Percentiles rank a stretch among this genome's conserved stretches.
Evolutionary conservation across 2,329 filamentous ascomycete genomes (phyloP).

Genomic region (Lizonia empirigonia): DNA sequence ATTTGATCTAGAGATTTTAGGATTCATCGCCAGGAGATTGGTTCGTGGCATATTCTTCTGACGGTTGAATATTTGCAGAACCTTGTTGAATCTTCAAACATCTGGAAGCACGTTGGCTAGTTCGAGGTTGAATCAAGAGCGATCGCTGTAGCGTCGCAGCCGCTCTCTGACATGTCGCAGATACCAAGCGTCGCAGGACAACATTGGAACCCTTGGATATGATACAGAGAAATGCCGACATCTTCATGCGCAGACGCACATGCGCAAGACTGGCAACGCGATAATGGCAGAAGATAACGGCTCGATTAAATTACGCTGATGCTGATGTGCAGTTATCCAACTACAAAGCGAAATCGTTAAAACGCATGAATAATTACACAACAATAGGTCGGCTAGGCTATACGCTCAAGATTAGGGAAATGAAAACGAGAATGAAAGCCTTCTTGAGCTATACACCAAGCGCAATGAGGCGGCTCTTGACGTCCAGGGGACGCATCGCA

Average conservation of each 20-base stretch:
- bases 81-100: neutral
- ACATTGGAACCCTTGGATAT: neutral
- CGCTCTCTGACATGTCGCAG: conserved; percentile 8
- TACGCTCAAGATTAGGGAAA: neutral
- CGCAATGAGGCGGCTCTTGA: conserved; percentile 40
- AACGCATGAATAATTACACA: conserved; percentile 9
- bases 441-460: conserved; percentile 28
- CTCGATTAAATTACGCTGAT: conserved; percentile 1
- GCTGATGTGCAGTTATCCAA: neutral
- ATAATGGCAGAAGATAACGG: neutral
- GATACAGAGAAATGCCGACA: neutral
- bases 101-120: neutral
- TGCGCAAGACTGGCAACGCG: neutral
- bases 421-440: neutral
- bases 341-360: neutral
- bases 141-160: neutral
- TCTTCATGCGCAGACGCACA: neutral
- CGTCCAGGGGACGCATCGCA: conserved; percentile 40
- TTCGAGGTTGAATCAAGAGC: neutral
- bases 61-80: neutral
- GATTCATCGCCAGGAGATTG: neutral
- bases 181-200: conserved; percentile 6
- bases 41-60: neutral
- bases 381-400: conserved; percentile 6
- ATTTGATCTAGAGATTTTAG: too few relatives aligned